Evolutionary conservation across 2,329 filamentous ascomycete genomes (phyloP).

Genomic region (Fusarium sp.): DNA sequence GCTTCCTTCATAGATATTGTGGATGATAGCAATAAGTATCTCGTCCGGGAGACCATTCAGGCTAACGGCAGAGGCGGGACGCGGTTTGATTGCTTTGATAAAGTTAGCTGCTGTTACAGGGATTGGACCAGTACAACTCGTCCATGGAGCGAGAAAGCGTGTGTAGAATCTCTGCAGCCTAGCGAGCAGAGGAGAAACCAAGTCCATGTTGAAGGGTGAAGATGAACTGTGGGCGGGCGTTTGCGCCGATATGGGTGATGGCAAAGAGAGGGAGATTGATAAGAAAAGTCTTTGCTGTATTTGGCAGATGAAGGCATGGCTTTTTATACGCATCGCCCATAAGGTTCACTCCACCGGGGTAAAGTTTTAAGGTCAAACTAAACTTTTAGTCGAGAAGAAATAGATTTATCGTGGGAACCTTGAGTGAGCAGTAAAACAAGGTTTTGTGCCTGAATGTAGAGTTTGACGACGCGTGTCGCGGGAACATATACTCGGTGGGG

Average conservation of each 20-base stretch:
- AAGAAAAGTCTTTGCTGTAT: neutral
- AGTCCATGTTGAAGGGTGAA: neutral
- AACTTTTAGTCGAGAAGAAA: neutral
- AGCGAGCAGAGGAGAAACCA: neutral
- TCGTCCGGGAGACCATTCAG: neutral
- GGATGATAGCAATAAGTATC: neutral
- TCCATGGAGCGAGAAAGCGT: neutral
- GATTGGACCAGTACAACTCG: accelerated
- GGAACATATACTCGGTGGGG: accelerated
- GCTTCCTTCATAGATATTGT: accelerated
- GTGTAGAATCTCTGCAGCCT: too few relatives aligned
- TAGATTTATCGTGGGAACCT: accelerated
- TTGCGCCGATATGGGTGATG: neutral
- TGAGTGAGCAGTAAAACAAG: accelerated
- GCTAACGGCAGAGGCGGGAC: neutral
- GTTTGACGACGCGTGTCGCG: accelerated
- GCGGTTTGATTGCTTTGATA: neutral
- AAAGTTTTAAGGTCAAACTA: too few relatives aligned
- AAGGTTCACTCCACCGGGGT: neutral
- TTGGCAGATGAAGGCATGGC: accelerated
- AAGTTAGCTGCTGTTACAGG: too few relatives aligned
- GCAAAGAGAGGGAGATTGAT: neutral
- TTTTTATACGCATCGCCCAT: neutral
- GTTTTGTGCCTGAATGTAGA: accelerated
- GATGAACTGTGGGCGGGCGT: neutral